Evolutionary conservation across 208 protist genomes (phyloP).

Genomic region (Phytomonas serpens): DNA sequence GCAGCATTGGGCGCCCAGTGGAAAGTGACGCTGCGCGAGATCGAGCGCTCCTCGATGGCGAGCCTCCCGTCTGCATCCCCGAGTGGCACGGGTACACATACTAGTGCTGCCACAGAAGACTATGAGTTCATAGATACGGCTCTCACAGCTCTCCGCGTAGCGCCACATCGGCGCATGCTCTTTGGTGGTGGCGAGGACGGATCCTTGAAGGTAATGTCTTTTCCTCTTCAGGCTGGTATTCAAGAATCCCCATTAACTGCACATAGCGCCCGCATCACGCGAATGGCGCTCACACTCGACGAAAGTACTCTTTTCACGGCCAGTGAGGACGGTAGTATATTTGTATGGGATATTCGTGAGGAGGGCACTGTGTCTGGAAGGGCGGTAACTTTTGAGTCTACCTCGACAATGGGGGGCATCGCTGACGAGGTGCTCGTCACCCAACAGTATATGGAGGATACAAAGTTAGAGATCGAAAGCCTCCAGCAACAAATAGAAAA

Average conservation of each 20-base stretch:
- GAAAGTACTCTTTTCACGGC: conserved; percentile 89
- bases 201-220: conserved; percentile 83
- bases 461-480: conserved; percentile 64
- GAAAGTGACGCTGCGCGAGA: conserved; percentile 88
- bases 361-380: conserved; percentile 40
- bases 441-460: conserved; percentile 91
- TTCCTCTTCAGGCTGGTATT: conserved; percentile 71
- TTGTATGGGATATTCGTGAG: conserved; percentile 83
- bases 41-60: conserved; percentile 28
- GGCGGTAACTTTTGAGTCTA: conserved; percentile 2
- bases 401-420: neutral
- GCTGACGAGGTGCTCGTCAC: conserved; percentile 93
- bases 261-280: conserved; percentile 66
- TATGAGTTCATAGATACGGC: conserved; percentile 71
- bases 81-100: conserved; percentile 11
- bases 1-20: conserved; percentile 53
- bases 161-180: conserved; percentile 84
- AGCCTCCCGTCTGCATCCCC: neutral
- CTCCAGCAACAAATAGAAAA: conserved; percentile 86
- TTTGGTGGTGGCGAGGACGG: conserved; percentile 89
- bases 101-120: conserved; percentile 38
- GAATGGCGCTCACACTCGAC: conserved; percentile 87
- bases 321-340: conserved; percentile 84
- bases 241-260: conserved; percentile 60
- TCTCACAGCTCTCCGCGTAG: conserved; percentile 63